Base-by-base conservation (phyloP, 495 filamentous ascomycete genomes). In the Trichoderma orchidacearum region DNA sequence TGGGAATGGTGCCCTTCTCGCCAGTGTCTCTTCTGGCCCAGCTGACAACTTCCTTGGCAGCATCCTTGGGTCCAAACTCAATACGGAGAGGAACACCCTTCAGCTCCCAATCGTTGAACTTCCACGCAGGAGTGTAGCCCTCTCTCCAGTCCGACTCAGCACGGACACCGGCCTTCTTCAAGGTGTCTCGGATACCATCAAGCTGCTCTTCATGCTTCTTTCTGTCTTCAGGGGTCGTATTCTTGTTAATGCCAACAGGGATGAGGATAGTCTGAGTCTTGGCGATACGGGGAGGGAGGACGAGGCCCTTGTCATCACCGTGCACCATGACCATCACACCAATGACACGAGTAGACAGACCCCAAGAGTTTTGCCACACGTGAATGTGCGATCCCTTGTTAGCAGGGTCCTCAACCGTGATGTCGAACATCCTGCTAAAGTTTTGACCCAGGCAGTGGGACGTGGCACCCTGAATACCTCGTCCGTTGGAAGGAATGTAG, bases 361-460 rank as follows among this genome's bases (percentile, higher is more conserved):
- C 93, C 93, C 93, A 98, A 5, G 89, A 95, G 75, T 98, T 98
- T 68, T 98, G 93, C 89, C 90, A 97, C 27, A 97, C 90, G 62
- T 89, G 67, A 56, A 95, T 69, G 57, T 85, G 80, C 66, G 92
- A 85, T 38, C 83, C 89, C 32, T 83, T 80, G 69, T 89, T 89
- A 53, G 81, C 76, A 12, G 94, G 94, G 64, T 96, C 90, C 70
- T 98, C 92, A 17, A 98, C 91, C 0, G 85, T 90, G 71, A 98
- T 96, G 66, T 88, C 83, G 71, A 96, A 98, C 93, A 98, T 98
- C 71, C 89, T 95, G 67, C 84, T 87, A 78, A 98, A 96, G 70
- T 97, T 96, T 70, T 96, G 91, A 29, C 93, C 93, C 1, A 98
- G 80, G 65, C 88, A 91, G 65, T 98, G 93, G 55, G 85, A 90